These are phyloP conservation scores for Colletotrichum horii DNA, from an alignment of 2,329 filamentous ascomycete species.

Conservation along the genomic window DNA sequence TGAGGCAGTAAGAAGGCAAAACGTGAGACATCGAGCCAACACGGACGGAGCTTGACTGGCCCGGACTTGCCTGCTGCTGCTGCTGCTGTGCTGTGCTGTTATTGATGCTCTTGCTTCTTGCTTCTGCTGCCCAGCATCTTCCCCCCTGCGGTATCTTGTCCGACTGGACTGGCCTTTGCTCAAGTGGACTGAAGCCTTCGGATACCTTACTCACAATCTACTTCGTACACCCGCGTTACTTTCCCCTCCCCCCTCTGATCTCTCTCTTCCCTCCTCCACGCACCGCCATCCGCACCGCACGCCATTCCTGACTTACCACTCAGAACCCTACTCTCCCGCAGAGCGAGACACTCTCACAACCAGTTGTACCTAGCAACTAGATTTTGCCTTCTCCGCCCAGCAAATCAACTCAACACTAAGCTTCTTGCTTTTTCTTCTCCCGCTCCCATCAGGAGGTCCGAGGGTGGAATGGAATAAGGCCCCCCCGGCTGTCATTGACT, in stretches of 20 bases:
- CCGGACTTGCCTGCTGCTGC: neutral
- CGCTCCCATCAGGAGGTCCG: slow-evolving; percentile 12
- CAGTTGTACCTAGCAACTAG: slow-evolving; percentile 21
- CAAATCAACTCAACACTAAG: neutral
- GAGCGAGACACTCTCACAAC: neutral
- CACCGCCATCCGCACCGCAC: neutral
- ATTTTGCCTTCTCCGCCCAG: slow-evolving; percentile 16
- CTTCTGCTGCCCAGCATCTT: neutral
- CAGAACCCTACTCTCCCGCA: neutral
- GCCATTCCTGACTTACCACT: slow-evolving; percentile 1
- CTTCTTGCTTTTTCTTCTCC: slow-evolving; percentile 12
- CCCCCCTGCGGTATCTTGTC: slow-evolving; percentile 1
- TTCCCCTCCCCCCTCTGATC: neutral
- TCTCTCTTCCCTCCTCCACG: neutral
- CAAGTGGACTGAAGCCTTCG: neutral
- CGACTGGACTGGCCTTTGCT: neutral
- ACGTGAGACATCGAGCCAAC: slow-evolving; percentile 20
- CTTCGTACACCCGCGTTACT: slow-evolving; percentile 4
- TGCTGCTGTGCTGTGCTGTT: neutral
- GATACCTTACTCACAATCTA: neutral
- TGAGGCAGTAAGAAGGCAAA: slow-evolving; percentile 17
- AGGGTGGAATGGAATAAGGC: slow-evolving; percentile 21
- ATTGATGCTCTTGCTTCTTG: neutral
- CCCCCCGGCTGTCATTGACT: slow-evolving; percentile 19
- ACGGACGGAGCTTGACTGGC: slow-evolving; percentile 19